phyloP scores from a whole-genome alignment of 352 stramenopile genomes.

The Pythium plurisporium region DNA sequence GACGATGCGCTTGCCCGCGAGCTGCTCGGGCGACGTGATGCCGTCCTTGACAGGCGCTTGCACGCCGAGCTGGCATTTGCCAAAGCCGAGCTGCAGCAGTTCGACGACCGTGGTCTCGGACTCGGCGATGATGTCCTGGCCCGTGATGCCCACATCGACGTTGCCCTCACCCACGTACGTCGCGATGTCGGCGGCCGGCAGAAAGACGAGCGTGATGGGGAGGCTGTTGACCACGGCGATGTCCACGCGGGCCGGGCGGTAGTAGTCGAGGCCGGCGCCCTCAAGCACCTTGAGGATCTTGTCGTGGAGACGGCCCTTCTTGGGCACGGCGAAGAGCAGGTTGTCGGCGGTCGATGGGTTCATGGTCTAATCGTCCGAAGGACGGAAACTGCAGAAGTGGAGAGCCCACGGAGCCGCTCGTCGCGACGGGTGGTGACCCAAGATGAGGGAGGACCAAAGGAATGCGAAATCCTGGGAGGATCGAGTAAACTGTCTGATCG shows the following conservation, averaged over 20 bases:
- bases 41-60: constrained; percentile 90
- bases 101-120: constrained; percentile 87
- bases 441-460: background rate
- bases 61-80: constrained; percentile 94
- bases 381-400: constrained; percentile 5
- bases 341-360: constrained; percentile 44
- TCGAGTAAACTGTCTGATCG: constrained; percentile 16
- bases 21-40: constrained; percentile 71
- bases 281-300: constrained; percentile 95
- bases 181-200: constrained; percentile 96
- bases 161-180: constrained; percentile 98
- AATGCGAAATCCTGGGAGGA: constrained; percentile 22
- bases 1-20: constrained; percentile 96
- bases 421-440: background rate
- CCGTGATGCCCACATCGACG: constrained; percentile 98
- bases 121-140: constrained; percentile 93
- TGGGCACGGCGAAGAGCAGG: constrained; percentile 94
- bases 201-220: constrained; percentile 96
- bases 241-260: constrained; percentile 87
- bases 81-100: constrained; percentile 94
- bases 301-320: constrained; percentile 97
- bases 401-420: constrained; percentile 1
- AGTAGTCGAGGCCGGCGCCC: constrained; percentile 94
- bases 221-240: constrained; percentile 93
- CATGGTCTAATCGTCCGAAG: no score